Evolutionary conservation across 352 stramenopile species (phyloP).

Genomic region (Peronospora belbahrii): DNA sequence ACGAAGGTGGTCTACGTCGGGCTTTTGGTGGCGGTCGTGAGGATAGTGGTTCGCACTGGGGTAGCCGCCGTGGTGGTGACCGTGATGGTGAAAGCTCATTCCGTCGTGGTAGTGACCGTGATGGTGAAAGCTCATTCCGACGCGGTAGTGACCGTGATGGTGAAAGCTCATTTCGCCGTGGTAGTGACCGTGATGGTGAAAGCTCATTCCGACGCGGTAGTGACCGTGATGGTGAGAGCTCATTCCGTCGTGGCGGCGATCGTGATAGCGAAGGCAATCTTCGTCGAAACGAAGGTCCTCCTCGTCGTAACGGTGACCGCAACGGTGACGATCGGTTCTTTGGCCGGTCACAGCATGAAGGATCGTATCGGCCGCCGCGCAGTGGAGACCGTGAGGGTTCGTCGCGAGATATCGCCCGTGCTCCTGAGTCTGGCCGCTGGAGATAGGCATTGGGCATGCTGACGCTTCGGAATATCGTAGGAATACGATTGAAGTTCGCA

Average conservation of each 20-base stretch:
- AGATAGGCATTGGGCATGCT: conserved; percentile 29
- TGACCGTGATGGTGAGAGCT: too few relatives aligned
- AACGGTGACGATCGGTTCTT: conserved; percentile 48
- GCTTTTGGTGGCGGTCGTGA: conserved; percentile 19
- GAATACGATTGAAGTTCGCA: not conserved
- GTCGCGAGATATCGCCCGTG: conserved; percentile 31
- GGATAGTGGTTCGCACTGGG: not conserved
- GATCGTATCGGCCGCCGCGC: conserved; percentile 48
- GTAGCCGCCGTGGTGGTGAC: conserved; percentile 19
- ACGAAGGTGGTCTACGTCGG: conserved; percentile 18
- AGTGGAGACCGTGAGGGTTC: conserved; percentile 26
- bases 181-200: conserved; percentile 17
- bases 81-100: conserved; percentile 11
- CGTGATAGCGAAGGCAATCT: conserved; percentile 10
- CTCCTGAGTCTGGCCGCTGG: conserved; percentile 59
- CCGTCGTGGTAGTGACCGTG: conserved; percentile 12
- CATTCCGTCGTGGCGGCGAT: conserved; percentile 14
- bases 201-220: too few relatives aligned
- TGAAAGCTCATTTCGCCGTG: conserved; percentile 6
- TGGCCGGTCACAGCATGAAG: conserved; percentile 32
- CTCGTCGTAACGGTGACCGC: conserved; percentile 20
- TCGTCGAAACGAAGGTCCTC: conserved; percentile 23
- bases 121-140: too few relatives aligned
- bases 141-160: conserved; percentile 21
- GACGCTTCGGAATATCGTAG: not conserved